Evolutionary conservation across 306 rosid genomes (phyloP), one percentile per base, ranked within the genome.

Genomic region (Acacia crassicarpa): DNA sequence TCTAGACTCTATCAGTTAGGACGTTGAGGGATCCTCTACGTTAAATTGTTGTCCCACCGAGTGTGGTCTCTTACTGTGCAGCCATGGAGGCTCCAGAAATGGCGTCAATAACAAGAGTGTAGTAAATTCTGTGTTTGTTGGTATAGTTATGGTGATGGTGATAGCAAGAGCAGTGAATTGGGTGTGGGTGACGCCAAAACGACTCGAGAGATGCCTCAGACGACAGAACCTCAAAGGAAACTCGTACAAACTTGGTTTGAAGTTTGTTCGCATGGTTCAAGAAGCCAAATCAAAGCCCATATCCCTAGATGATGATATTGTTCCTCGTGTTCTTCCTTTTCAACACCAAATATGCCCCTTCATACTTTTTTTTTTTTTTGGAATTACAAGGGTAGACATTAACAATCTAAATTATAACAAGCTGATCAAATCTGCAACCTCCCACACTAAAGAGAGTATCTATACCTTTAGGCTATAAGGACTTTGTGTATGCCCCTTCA

Each of bases 211-310:
- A 69, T 54, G 4, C 44, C 77, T 83, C 45, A 79, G 73, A 56
- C 27, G 45, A 27, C 80, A 83, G 15, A 78, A 68, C 43, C 77
- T 78, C 4, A 66, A 15, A 15, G 86, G 86, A 19, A 83, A 74
- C 40, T 32, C 86, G 1, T 83, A 83, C 83, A 74, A 8, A 32
- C 0, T 71, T 65, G 23, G 68, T 3, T 53, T 65, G 45, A 33
- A 54, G 11, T 1, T 38, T 38, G 41, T 38, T 6, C 41, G 41
- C 41, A 48, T 62, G 82, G 4, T 20, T 0, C 2, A 3, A 46
- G 53, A 72, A 46, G 79, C 83, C 32, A 9, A 19, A 0, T 67
- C 72, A 2, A 67, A 67, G n/a, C 72, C 72, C 30, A 67, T 67
- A 3, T 0, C 12, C 3, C 2, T 67, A 67, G 72, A 35, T 20